Conservation (phyloP, 176 grass and related monocot species). For the Hyparrhenia diplandra region DNA sequence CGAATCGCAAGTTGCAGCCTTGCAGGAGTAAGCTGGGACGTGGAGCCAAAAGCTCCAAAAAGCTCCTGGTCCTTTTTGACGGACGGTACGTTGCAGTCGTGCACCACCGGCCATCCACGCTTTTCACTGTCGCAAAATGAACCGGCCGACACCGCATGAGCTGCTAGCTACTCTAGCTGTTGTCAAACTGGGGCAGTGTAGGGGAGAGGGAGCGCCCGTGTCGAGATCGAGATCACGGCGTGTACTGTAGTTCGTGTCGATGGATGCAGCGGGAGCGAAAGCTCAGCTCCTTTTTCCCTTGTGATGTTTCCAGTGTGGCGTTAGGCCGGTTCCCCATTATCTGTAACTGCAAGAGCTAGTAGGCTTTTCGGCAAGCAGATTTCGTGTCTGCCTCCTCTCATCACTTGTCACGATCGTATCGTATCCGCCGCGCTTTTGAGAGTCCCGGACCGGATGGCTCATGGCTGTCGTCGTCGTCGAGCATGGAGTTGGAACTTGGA, state of each 20-base stretch:
- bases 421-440: too few species aligned
- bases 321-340: not conserved
- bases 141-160: not conserved
- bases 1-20: not conserved
- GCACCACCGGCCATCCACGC: not conserved
- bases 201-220: not conserved
- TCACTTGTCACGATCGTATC: too few species aligned
- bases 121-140: not conserved
- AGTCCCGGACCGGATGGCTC: not conserved
- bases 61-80: not conserved
- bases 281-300: not conserved
- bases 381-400: too few species aligned
- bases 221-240: not conserved
- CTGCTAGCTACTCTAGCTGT: not conserved
- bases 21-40: not conserved
- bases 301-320: not conserved
- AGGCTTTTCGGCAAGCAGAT: not conserved
- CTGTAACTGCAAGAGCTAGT: not conserved
- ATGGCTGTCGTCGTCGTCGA: not conserved
- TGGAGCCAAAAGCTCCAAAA: not conserved
- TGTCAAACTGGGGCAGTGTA: not conserved
- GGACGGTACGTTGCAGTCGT: not conserved
- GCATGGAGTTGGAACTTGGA: not conserved
- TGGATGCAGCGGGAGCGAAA: not conserved
- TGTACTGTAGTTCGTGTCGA: not conserved